Percentiles rank a stretch among this genome's conserved stretches.
phyloP scores from a whole-genome alignment of 31 red algal genomes.

The Asparagopsis taxiformis region DNA sequence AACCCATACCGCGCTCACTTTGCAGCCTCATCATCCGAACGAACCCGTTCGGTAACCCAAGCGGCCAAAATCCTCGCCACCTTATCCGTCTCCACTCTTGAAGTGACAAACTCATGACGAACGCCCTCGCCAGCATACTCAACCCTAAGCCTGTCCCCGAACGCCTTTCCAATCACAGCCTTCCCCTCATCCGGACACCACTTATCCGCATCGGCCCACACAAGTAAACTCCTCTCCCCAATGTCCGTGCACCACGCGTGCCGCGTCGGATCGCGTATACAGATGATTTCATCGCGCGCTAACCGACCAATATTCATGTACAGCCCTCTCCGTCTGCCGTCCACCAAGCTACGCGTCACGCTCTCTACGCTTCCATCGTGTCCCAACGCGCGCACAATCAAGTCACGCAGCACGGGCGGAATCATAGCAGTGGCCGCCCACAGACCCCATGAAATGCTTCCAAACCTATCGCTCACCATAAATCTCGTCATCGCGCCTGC shows the following conservation, averaged over 20 bases:
- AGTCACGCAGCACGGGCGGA: constrained; percentile 28
- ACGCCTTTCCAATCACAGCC: constrained; percentile 22
- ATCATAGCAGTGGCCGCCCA: constrained; percentile 21
- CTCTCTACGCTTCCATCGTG: constrained; percentile 23
- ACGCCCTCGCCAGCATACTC: constrained; percentile 30
- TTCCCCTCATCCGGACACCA: constrained; percentile 51
- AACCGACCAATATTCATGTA: constrained; percentile 49
- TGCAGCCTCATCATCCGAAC: too few species aligned
- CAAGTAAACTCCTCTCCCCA: constrained; percentile 15
- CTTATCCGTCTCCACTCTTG: constrained; percentile 20
- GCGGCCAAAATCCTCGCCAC: constrained; percentile 27
- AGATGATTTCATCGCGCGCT: constrained; percentile 52
- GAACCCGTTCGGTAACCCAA: constrained; percentile 35
- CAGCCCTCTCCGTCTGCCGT: constrained; percentile 34
- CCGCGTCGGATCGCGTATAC: constrained; percentile 18
- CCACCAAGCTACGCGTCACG: constrained; percentile 16
- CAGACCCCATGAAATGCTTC: constrained; percentile 3
- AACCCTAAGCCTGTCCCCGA: constrained; percentile 27
- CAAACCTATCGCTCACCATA: constrained; percentile 9
- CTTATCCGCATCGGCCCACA: constrained; percentile 43
- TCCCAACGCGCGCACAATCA: constrained; percentile 12
- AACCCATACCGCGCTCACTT: too few species aligned
- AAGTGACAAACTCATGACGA: constrained; percentile 50
- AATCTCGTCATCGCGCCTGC: constrained; percentile 14
- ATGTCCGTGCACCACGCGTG: constrained; percentile 3